These are phyloP conservation scores for Rhodomyrtus tomentosa DNA, from an alignment of 345 rosid genomes.

Conservation along the genomic window DNA sequence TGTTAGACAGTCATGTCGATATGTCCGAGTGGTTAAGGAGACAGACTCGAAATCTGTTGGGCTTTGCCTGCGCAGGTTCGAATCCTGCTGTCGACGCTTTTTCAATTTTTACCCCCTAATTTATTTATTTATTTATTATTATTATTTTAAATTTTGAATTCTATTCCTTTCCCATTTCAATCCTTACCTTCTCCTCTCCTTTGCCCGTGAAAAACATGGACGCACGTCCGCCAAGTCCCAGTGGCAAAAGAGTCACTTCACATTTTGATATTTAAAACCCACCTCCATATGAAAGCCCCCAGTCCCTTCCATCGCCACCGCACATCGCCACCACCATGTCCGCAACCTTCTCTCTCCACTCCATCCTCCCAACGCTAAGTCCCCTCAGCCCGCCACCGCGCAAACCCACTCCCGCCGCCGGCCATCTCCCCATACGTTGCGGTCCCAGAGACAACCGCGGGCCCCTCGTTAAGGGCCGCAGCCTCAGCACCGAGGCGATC, in stretches of 20 bases:
- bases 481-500: slow-evolving; percentile 81
- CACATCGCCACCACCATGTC: not conserved
- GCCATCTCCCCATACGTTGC: slow-evolving; percentile 27
- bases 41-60: slow-evolving; percentile 99
- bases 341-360: slow-evolving; percentile 3
- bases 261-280: not conserved
- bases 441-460: slow-evolving; percentile 77
- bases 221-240: no score
- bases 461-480: slow-evolving; percentile 77
- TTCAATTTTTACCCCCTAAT: no score
- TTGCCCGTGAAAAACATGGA: not conserved
- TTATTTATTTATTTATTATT: no score
- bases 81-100: slow-evolving; percentile 95
- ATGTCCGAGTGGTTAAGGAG: slow-evolving; percentile 99
- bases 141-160: not conserved
- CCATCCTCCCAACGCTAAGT: slow-evolving; percentile 9
- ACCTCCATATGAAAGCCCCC: not conserved
- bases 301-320: not conserved
- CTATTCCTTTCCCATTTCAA: not conserved
- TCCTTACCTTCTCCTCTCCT: not conserved
- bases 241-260: not conserved
- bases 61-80: slow-evolving; percentile 99
- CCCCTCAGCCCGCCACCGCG: not conserved
- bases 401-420: not conserved
- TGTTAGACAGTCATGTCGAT: slow-evolving; percentile 7